Evolutionary conservation across 2,329 filamentous ascomycete species (phyloP).

Genomic region (Erysiphe pulchra): DNA sequence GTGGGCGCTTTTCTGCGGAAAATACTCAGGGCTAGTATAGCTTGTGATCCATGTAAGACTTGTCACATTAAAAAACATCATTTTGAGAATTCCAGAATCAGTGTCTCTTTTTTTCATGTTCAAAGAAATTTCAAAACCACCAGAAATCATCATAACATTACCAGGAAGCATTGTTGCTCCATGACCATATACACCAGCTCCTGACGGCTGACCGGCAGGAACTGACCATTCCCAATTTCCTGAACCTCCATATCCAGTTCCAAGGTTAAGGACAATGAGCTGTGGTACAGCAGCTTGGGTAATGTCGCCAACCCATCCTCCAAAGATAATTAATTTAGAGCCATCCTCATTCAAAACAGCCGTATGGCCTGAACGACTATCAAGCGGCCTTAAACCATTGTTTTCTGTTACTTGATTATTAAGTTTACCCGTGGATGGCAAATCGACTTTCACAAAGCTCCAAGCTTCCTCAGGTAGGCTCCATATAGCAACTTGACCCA

Average conservation of each 20-base stretch:
- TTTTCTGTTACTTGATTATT: conserved; percentile 31
- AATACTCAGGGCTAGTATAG: conserved; percentile 23
- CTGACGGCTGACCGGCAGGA: conserved; percentile 21
- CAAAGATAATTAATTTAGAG: conserved; percentile 48
- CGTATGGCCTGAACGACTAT: conserved; percentile 74
- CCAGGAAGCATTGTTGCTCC: conserved; percentile 36
- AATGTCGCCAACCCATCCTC: conserved; percentile 78
- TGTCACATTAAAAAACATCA: conserved; percentile 33
- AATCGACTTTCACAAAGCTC: conserved; percentile 49
- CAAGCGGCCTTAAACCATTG: conserved; percentile 15
- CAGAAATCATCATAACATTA: conserved; percentile 42
- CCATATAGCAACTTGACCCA: conserved; percentile 74
- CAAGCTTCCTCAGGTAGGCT: conserved; percentile 67
- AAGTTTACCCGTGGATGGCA: conserved; percentile 13
- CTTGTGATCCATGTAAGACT: conserved; percentile 29
- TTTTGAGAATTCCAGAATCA: conserved; percentile 10
- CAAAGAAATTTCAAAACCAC: conserved; percentile 27
- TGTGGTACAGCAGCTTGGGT: conserved; percentile 56
- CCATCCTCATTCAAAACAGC: conserved; percentile 62
- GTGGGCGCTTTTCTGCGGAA: conserved; percentile 7
- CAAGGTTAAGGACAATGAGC: conserved; percentile 50
- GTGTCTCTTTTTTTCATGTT: conserved; percentile 15
- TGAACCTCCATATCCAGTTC: conserved; percentile 44
- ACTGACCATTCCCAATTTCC: conserved; percentile 48
- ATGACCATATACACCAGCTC: conserved; percentile 32